These are phyloP conservation scores for Hyphopichia pseudoburtonii DNA, from an alignment of 1,139 yeast genomes.

Conservation along the genomic window DNA sequence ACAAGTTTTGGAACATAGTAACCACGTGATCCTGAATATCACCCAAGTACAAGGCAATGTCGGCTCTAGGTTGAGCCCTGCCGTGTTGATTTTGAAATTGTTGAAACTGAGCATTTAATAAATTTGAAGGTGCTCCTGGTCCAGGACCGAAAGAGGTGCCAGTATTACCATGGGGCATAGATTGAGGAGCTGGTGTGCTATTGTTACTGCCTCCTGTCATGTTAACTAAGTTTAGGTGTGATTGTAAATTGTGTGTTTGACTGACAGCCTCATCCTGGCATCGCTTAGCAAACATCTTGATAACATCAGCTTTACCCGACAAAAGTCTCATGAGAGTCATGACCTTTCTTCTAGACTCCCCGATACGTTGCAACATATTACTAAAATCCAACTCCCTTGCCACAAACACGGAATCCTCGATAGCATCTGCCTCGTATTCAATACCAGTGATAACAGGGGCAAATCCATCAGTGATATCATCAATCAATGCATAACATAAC, in stretches of 20 bases:
- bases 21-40: constrained; percentile 98
- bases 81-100: constrained; percentile 15
- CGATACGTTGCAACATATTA: constrained; percentile 74
- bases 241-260: constrained; percentile 5
- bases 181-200: constrained; percentile 4
- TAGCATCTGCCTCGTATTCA: constrained; percentile 89
- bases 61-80: constrained; percentile 71
- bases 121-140: constrained; percentile 13
- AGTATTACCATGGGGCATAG: constrained; percentile 11
- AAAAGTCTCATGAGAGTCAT: constrained; percentile 90
- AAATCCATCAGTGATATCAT: constrained; percentile 91
- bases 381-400: constrained; percentile 56
- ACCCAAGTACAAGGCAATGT: constrained; percentile 84
- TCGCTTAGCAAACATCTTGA: constrained; percentile 94
- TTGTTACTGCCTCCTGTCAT: constrained; percentile 1
- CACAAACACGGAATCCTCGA: constrained; percentile 68
- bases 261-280: constrained; percentile 66
- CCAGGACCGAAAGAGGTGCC: constrained; percentile 22
- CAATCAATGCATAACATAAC: constrained; percentile 90
- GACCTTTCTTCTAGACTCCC: constrained; percentile 84
- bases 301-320: constrained; percentile 95
- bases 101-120: constrained; percentile 13
- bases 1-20: constrained; percentile 89
- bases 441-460: constrained; percentile 87
- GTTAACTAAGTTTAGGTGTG: constrained; percentile 6